phyloP scores from a whole-genome alignment of 257 asterid genomes.

The Fraxinus excelsior region DNA sequence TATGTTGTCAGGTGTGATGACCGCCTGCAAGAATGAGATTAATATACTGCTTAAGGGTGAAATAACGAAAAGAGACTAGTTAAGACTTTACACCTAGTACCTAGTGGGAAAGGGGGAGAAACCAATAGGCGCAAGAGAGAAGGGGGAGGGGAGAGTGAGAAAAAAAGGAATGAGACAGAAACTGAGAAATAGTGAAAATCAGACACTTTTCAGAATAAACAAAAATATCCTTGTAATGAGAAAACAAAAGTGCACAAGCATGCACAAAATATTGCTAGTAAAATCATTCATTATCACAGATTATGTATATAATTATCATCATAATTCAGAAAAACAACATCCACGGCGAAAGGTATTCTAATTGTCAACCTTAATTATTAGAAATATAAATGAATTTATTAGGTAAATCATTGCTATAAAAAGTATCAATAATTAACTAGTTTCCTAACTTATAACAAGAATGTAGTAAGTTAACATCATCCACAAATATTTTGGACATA shows the following conservation, averaged over 20 bases:
- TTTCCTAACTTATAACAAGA: neutral
- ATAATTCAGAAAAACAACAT: neutral
- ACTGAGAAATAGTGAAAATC: neutral
- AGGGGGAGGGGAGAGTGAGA: neutral
- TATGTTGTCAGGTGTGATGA: slow-evolving; percentile 57
- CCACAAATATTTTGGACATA: neutral
- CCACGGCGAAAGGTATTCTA: neutral
- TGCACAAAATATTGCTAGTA: neutral
- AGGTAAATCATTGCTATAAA: neutral
- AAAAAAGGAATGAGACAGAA: neutral
- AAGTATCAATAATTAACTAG: neutral
- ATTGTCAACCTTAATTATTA: neutral
- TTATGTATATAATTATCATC: neutral
- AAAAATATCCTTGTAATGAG: neutral
- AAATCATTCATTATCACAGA: neutral
- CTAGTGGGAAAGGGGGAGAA: neutral
- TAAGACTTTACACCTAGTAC: neutral
- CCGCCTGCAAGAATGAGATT: slow-evolving; percentile 55
- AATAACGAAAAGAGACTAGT: too few relatives aligned
- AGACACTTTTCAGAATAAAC: neutral
- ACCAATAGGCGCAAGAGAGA: neutral
- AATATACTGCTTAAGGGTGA: slow-evolving; percentile 13
- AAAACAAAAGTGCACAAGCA: neutral
- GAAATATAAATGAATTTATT: neutral
- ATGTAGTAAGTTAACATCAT: neutral